These are phyloP conservation scores for Dipteronia sinensis DNA, from an alignment of 345 rosid species.

Conservation along the genomic window DNA sequence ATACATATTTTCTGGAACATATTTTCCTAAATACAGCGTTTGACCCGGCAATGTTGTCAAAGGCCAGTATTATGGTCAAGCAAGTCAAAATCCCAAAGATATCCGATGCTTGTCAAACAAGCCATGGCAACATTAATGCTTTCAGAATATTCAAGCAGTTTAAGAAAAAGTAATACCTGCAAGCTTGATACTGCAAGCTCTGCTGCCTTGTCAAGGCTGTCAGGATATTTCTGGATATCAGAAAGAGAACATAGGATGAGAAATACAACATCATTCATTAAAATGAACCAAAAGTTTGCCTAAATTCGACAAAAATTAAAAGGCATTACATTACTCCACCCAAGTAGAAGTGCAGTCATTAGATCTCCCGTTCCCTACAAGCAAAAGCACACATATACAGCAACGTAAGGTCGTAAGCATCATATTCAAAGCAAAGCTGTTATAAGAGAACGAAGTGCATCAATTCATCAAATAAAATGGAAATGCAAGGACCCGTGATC, in stretches of 20 bases:
- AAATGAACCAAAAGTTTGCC: neutral
- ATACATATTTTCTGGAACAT: too few relatives aligned
- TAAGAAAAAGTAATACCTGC: slow-evolving; percentile 58
- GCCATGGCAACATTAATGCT: neutral
- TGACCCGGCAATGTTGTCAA: too few relatives aligned
- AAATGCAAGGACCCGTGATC: neutral
- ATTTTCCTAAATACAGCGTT: too few relatives aligned
- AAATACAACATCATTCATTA: neutral
- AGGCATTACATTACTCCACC: slow-evolving; percentile 93
- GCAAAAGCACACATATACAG: slow-evolving; percentile 13
- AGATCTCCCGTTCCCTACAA: slow-evolving; percentile 98
- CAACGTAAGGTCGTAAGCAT: slow-evolving; percentile 20
- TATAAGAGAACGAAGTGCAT: neutral
- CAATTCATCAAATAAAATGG: neutral
- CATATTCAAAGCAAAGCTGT: neutral
- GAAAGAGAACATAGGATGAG: slow-evolving; percentile 10
- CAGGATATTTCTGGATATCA: slow-evolving; percentile 76
- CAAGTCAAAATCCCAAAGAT: too few relatives aligned
- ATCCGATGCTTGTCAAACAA: too few relatives aligned
- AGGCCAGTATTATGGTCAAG: too few relatives aligned
- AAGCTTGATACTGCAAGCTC: slow-evolving; percentile 97
- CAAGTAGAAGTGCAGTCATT: slow-evolving; percentile 95
- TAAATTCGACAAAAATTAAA: slow-evolving; percentile 6
- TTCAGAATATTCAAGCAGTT: neutral
- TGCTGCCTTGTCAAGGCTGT: slow-evolving; percentile 77